Evolutionary conservation across 768 basidiomycete genomes (phyloP).

Genomic region (Termitomyces sp.): DNA sequence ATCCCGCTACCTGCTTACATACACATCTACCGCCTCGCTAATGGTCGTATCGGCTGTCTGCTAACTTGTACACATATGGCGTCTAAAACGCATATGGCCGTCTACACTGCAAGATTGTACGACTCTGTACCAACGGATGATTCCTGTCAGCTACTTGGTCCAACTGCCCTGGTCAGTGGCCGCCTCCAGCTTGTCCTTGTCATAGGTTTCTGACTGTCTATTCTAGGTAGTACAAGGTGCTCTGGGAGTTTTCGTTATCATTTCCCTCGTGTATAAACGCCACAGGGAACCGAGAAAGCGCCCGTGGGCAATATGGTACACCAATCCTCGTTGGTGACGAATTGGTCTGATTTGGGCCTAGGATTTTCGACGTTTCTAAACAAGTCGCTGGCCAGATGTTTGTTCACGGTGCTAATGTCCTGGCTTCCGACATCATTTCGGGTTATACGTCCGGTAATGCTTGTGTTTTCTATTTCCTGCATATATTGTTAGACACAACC

Average conservation of each 20-base stretch:
- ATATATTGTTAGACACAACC: slow-evolving; percentile 89
- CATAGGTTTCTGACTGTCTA: slow-evolving; percentile 44
- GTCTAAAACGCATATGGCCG: not conserved
- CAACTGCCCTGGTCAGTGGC: slow-evolving; percentile 41
- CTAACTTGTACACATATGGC: slow-evolving; percentile 2
- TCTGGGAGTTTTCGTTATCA: slow-evolving; percentile 89
- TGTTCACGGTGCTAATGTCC: slow-evolving; percentile 72
- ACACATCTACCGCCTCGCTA: not conserved
- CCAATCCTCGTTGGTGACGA: slow-evolving; percentile 4
- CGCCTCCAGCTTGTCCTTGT: slow-evolving; percentile 23
- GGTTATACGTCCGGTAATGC: slow-evolving; percentile 71
- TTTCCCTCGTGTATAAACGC: slow-evolving; percentile 83
- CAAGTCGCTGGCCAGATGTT: slow-evolving; percentile 85
- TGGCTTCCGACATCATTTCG: slow-evolving; percentile 76
- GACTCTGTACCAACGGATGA: slow-evolving; percentile 38
- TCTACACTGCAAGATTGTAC: not conserved
- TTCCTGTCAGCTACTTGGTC: slow-evolving; percentile 49
- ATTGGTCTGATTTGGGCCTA: slow-evolving; percentile 24
- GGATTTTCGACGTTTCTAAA: slow-evolving; percentile 92
- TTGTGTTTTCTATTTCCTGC: slow-evolving; percentile 89
- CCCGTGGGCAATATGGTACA: slow-evolving; percentile 90
- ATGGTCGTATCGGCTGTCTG: not conserved
- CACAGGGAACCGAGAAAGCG: slow-evolving; percentile 82
- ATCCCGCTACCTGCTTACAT: slow-evolving; percentile 8
- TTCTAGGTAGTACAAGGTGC: slow-evolving; percentile 74